Evolutionary conservation across 805 yeast species (phyloP).

Genomic region (Candida ortonii): DNA sequence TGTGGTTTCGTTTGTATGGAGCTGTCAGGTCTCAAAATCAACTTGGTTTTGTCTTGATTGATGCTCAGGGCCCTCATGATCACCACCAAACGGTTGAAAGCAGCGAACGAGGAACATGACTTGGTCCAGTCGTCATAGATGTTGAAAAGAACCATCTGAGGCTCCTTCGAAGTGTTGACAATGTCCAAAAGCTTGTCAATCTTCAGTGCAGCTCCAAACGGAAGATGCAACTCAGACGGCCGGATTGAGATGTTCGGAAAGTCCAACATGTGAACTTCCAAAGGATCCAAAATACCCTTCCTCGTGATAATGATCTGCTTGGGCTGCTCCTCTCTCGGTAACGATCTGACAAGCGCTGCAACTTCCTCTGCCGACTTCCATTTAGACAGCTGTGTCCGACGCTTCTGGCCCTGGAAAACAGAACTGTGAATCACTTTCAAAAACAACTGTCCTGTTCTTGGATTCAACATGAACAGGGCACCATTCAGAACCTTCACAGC

Average conservation of each 20-base stretch:
- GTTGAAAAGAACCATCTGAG: constrained; percentile 88
- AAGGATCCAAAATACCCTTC: constrained; percentile 88
- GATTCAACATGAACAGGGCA: constrained; percentile 83
- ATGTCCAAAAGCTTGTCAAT: constrained; percentile 76
- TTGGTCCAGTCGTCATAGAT: constrained; percentile 93
- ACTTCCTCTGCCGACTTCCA: constrained; percentile 99
- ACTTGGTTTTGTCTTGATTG: constrained; percentile 70
- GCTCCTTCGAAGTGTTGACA: constrained; percentile 83
- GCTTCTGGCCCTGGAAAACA: constrained; percentile 96
- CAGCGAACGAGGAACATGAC: constrained; percentile 82
- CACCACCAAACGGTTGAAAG: constrained; percentile 83
- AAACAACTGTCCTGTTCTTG: constrained; percentile 86
- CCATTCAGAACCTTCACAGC: constrained; percentile 94
- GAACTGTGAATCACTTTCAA: constrained; percentile 88
- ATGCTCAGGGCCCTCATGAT: constrained; percentile 80
- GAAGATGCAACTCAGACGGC: constrained; percentile 84
- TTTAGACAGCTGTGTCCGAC: constrained; percentile 87
- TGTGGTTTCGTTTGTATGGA: constrained; percentile 67
- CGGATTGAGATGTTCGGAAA: constrained; percentile 89
- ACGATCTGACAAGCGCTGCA: constrained; percentile 81
- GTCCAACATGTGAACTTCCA: constrained; percentile 95
- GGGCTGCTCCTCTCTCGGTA: constrained; percentile 94
- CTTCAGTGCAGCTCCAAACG: constrained; percentile 82
- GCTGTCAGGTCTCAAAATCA: constrained; percentile 73
- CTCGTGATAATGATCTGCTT: constrained; percentile 87